Evolutionary conservation across 441 rosid species (phyloP), one percentile per base, ranked within the genome.

Genomic region (Gossypium schwendimanii): DNA sequence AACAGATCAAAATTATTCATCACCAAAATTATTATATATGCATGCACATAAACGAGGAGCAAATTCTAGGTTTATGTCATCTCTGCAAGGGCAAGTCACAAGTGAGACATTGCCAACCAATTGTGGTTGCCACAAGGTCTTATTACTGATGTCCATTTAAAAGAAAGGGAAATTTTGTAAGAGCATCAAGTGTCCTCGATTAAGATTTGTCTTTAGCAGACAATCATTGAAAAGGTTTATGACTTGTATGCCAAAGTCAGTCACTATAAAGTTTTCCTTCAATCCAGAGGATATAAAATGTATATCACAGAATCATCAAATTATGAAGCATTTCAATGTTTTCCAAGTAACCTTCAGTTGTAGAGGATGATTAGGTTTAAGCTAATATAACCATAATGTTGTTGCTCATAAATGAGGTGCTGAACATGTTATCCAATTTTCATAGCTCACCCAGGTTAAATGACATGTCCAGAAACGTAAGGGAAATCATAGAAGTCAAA

Each of bases 381-480:
- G 69, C 10, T 12, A 21, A 64, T 12, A 64, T 41, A 20, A 41
- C 18, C 33, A 5, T 21, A 44, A 44, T 44, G 50, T 11, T 60
- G 47, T 61, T 67, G 39, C 71, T 49, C 58, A 67, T 24, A 63
- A 39, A 68, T 24, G n/a, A 23, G 71, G 10, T 24, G 23, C 59
- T 69, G 59, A 69, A 69, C 72, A 49, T 14, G 20, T 31, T 53
- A 50, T 24, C 54, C 54, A 12, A 50, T 23, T 21, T 41, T 44
- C 41, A 26, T 28, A 71, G 23, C 41, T 33, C 64, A 24, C 33
- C 49, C 70, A 70, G 17, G 66, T 55, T 45, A 64, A 76, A 4
- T 15, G 17, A 24, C 15, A 5, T 14, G 12, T 39, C 50, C 41
- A 64, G 24, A 76, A 49, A 76, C 45, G 49, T 71, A 61, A 41